A percentile compares a stretch with the other conserved stretches of the same genome.
Conservation (phyloP, 1,284 basidiomycete species). For the Clitocybe nebularis region DNA sequence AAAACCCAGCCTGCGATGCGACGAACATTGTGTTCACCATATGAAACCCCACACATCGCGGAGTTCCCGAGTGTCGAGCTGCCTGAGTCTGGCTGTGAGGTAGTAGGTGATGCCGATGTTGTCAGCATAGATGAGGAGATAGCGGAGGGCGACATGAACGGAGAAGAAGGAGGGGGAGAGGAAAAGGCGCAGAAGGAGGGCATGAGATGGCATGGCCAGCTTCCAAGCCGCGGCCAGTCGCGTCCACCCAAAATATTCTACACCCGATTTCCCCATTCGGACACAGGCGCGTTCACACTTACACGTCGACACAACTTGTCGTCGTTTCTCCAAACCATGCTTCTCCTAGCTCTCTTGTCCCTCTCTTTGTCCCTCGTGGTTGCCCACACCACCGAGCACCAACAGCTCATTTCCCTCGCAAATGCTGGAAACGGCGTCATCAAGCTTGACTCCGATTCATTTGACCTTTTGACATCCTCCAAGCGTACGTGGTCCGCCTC, state of each 20-base stretch:
- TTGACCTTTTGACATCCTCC: conserved; percentile 70
- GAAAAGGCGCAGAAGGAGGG: conserved; percentile 81
- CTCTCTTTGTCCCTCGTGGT: conserved; percentile 43
- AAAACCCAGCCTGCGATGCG: conserved; percentile 11
- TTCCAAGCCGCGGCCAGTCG: conserved; percentile 4
- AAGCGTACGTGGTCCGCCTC: conserved; percentile 82
- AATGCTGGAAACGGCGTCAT: conserved; percentile 74
- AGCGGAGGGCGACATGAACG: conserved; percentile 86
- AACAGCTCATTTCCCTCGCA: conserved; percentile 63
- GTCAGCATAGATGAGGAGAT: conserved; percentile 85
- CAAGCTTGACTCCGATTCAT: conserved; percentile 70
- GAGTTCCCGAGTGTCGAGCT: conserved; percentile 77
- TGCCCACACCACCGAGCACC: conserved; percentile 32
- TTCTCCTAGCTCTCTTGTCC: conserved; percentile 42
- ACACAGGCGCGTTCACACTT: conserved; percentile 12
- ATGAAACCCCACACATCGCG: conserved; percentile 97
- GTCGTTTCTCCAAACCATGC: conserved; percentile 19
- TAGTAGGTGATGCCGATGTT: conserved; percentile 97
- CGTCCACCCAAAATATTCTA: conserved; percentile 7
- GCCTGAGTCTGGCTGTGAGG: conserved; percentile 78
- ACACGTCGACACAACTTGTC: conserved; percentile 25
- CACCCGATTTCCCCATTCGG: conserved; percentile 20
- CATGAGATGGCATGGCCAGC: conserved; percentile 59
- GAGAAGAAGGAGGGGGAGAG: conserved; percentile 89
- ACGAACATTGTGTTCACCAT: conserved; percentile 54